Evolutionary conservation across 83 land plant genomes (phyloP), one percentile per base, ranked within the genome.

Genomic region (Diphasiastrum complanatum): DNA sequence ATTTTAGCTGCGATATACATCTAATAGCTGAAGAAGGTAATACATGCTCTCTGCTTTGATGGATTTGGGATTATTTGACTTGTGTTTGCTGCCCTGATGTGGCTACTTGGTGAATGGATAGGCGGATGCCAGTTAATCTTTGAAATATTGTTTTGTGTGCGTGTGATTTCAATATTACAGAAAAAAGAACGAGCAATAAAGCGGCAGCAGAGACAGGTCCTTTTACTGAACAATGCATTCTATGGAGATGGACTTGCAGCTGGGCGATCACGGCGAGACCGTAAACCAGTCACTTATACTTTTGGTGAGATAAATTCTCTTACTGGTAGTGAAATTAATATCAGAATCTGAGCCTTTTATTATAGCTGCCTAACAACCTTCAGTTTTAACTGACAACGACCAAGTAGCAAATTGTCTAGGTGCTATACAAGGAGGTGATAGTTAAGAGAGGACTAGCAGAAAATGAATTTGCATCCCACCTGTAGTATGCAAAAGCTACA

Each of bases 211-310:
- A 87, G 99, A 53, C 83, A 95, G 61, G 93, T 95, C 33, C 76
- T 86, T 6, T 87, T 89, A 33, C 85, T 95, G 56, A 90, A 90
- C 66, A 81, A 67, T 51, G 67, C 71, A 33, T 3, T 84, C 38
- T 67, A 56, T 29, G 54, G 80, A 33, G 88, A 85, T 66, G 97
- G 87, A 35, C 70, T 87, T 22, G 81, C 75, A 52, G 66, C 91
- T 27, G 99, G 97, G 24, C 86, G 99, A 25, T 76, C 95, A 3
- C 86, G 83, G 30, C 85, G 99, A 37, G 84, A 95, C 68, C 82
- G 99, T 33, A 95, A 95, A 68, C 89, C 93, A 51, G 99, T 95
- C 60, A 90, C 93, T 6, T 95, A 95, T 50, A 95, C 99, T 11
- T 95, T 95, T 75, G 97, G 97, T 90, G 76, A 58, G 83, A 14